Evolutionary conservation across 2,329 filamentous ascomycete genomes (phyloP), one percentile per base, ranked within the genome.

Genomic region (Alternaria gansuensis): DNA sequence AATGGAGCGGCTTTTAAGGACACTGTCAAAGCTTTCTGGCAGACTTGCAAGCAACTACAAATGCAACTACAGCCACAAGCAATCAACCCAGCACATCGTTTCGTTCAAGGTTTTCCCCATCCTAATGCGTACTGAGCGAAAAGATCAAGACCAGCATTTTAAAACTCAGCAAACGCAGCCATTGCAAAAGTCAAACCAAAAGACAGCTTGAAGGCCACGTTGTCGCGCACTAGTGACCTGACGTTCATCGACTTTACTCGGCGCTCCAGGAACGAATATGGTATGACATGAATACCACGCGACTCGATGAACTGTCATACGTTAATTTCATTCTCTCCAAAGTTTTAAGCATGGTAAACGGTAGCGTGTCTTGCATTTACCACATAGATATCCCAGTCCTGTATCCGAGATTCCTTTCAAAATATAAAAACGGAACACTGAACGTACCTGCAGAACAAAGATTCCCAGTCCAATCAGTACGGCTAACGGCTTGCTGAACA

Each of bases 121-220:
- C 33, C 48, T 17, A 48, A 45, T 17, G 36, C 54, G 5, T 59
- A 57, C 49, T 58, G 51, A 63, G 24, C 24, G 23, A n/a, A 34
- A 3, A 46, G 21, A 26, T 26, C 23, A 37, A 34, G 10, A 29
- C n/a, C n/a, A 24, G 17, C 23, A 9, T 28, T 13, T 55, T 67
- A 87, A 57, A 89, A 83, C 50, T 80, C 76, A 69, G 82, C 83
- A 82, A 90, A 90, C 3, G 85, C 87, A 48, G 89, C 89, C 70
- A 93, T 77, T 26, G 88, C 85, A 78, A 93, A 93, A 28, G 90
- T 90, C 40, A 86, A 71, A n/a, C 87, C 86, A 74, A 93, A 93
- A 3, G 88, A 87, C 23, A 88, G 73, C 72, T 89, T 90, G 73
- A 90, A 89, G 17, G 85, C 84, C 2, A 86, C 83, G 66, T 87